A percentile compares a stretch with the other conserved stretches of the same genome.
Conservation (phyloP, 2,329 filamentous ascomycete genomes). For the Elsinoe arachidis region DNA sequence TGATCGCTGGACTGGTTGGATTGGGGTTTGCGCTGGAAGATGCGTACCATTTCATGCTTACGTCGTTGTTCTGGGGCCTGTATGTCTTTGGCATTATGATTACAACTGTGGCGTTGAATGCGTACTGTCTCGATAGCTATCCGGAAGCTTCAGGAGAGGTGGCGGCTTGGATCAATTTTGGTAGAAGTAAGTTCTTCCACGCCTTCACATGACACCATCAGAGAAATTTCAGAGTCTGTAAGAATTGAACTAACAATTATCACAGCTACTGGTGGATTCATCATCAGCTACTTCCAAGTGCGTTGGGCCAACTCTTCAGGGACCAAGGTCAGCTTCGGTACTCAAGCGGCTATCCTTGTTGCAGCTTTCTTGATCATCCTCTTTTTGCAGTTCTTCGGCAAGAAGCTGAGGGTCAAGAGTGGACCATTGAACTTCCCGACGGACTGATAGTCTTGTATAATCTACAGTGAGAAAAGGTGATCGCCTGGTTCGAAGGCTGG, state of each 20-base stretch:
- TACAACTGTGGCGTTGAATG: conserved; percentile 43
- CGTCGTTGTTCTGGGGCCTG: conserved; percentile 43
- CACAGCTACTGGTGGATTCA: conserved; percentile 40
- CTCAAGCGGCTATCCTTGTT: conserved; percentile 15
- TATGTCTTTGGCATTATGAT: conserved; percentile 51
- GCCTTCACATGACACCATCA: too few relatives aligned
- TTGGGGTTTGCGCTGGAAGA: conserved; percentile 44
- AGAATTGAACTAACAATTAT: not conserved
- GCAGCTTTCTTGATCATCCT: conserved; percentile 15
- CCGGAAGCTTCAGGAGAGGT: conserved; percentile 49
- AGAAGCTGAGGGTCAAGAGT: conserved; percentile 13
- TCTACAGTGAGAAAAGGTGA: not conserved
- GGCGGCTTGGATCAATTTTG: conserved; percentile 44
- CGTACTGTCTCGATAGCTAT: conserved; percentile 48
- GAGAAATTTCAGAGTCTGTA: not conserved
- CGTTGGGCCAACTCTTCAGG: conserved; percentile 32
- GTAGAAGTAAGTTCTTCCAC: conserved; percentile 12
- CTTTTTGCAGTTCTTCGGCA: conserved; percentile 15
- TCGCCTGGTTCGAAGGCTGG: too few relatives aligned
- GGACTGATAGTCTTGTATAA: not conserved
- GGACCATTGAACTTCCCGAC: conserved; percentile 12
- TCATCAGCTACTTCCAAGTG: conserved; percentile 46
- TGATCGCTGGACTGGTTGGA: conserved; percentile 42
- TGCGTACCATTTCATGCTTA: conserved; percentile 46
- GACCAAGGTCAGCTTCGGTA: conserved; percentile 16